These are phyloP conservation scores for Sphaerulina musiva DNA, from an alignment of 2,329 filamentous ascomycete species.

Conservation along the genomic window DNA sequence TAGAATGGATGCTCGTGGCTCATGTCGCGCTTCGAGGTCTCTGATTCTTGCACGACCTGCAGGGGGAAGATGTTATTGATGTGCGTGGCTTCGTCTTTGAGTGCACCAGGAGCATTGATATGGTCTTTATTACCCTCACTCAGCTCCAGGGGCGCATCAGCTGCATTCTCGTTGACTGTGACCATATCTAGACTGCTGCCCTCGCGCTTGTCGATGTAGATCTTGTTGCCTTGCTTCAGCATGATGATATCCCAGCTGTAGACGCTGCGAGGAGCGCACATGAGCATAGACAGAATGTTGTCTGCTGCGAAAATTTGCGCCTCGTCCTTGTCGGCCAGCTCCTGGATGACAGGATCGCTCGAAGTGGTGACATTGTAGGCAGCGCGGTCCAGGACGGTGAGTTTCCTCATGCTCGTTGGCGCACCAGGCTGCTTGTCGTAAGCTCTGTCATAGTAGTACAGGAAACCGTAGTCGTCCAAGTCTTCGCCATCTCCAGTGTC, in stretches of 20 bases:
- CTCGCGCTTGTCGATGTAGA: slow-evolving; percentile 98
- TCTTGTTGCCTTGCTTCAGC: slow-evolving; percentile 84
- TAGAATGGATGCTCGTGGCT: slow-evolving; percentile 93
- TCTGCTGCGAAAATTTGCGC: slow-evolving; percentile 96
- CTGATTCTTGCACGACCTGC: slow-evolving; percentile 82
- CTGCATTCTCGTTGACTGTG: slow-evolving; percentile 97
- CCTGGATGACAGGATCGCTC: slow-evolving; percentile 92
- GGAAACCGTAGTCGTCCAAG: slow-evolving; percentile 89
- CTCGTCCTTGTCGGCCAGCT: slow-evolving; percentile 90
- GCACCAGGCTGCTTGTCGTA: slow-evolving; percentile 86
- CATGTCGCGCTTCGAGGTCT: slow-evolving; percentile 74
- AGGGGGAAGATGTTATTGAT: slow-evolving; percentile 99
- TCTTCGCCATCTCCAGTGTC: slow-evolving; percentile 94
- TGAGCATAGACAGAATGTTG: slow-evolving; percentile 96
- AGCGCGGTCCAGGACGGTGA: slow-evolving; percentile 83
- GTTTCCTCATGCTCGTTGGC: slow-evolving; percentile 78
- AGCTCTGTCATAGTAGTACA: slow-evolving; percentile 94
- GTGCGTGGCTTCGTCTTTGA: slow-evolving; percentile 95
- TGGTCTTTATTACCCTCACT: slow-evolving; percentile 88
- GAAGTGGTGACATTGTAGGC: slow-evolving; percentile 98
- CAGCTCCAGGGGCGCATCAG: slow-evolving; percentile 85
- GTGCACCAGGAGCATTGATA: slow-evolving; percentile 86
- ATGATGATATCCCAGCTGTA: slow-evolving; percentile 99
- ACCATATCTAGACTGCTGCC: slow-evolving; percentile 93
- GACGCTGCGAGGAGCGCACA: slow-evolving; percentile 93